These are phyloP conservation scores for Penicillium manginii DNA, from an alignment of 495 filamentous ascomycete genomes.

Conservation along the genomic window DNA sequence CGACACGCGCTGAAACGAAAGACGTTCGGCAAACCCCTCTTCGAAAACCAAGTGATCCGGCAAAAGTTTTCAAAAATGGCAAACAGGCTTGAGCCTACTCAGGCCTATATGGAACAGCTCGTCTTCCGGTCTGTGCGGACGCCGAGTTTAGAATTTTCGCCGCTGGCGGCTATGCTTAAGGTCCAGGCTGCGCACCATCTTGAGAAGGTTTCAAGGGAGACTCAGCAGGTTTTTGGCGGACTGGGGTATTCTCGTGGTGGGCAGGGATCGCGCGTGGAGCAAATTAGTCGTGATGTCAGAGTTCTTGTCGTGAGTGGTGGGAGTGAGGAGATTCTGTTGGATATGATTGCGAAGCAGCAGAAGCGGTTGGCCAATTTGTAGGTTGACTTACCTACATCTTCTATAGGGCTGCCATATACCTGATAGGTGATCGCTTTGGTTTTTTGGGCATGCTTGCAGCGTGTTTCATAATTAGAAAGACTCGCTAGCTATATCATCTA, in stretches of 20 bases:
- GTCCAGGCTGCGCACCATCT: conserved; percentile 25
- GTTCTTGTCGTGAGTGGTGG: conserved; percentile 21
- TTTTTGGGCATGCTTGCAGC: too few species aligned
- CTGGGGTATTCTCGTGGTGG: conserved; percentile 20
- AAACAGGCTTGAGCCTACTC: conserved; percentile 16
- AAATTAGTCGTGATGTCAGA: conserved; percentile 22
- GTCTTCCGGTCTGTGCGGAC: conserved; percentile 18
- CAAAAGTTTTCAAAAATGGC: conserved; percentile 18
- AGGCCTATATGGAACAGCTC: conserved; percentile 18
- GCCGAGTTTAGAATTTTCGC: conserved; percentile 13
- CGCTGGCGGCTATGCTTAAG: conserved; percentile 21
- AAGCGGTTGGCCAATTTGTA: conserved; percentile 14
- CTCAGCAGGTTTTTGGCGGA: conserved; percentile 25
- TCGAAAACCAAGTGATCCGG: conserved; percentile 20
- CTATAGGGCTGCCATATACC: too few species aligned
- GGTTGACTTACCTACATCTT: neutral
- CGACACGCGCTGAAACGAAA: conserved; percentile 19
- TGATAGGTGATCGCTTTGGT: too few species aligned
- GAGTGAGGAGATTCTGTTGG: conserved; percentile 21
- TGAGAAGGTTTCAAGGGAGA: conserved; percentile 22
- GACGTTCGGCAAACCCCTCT: conserved; percentile 19
- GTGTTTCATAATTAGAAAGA: too few species aligned
- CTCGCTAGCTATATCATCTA: neutral
- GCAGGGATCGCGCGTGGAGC: conserved; percentile 18
- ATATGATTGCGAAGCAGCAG: conserved; percentile 26